phyloP scores from a whole-genome alignment of 2,329 filamentous ascomycete genomes.

The Westerdykella aurantiaca region DNA sequence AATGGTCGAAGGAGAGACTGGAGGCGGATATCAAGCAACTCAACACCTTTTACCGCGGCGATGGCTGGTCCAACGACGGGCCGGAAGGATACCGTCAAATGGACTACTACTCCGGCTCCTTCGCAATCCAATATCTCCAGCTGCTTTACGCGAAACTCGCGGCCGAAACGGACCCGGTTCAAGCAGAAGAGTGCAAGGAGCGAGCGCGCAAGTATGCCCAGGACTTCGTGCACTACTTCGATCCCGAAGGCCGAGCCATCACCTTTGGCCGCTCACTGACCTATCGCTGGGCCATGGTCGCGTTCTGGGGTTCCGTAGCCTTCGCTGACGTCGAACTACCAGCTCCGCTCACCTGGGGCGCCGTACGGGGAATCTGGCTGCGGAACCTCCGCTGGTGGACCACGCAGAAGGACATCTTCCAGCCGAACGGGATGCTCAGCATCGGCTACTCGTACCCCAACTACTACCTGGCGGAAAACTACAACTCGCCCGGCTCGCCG shows the following conservation, averaged over 20 bases:
- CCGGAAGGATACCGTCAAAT: constrained; percentile 75
- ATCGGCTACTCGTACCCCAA: constrained; percentile 75
- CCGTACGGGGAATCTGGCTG: constrained; percentile 69
- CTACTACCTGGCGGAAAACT: constrained; percentile 77
- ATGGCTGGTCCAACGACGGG: constrained; percentile 77
- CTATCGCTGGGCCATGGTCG: constrained; percentile 81
- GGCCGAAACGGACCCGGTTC: constrained; percentile 56
- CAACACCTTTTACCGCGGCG: constrained; percentile 75
- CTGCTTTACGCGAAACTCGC: constrained; percentile 70
- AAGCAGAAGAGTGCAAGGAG: constrained; percentile 63
- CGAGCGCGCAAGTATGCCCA: constrained; percentile 61
- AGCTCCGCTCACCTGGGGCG: constrained; percentile 67
- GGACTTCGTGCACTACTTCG: constrained; percentile 72
- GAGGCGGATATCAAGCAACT: constrained; percentile 72
- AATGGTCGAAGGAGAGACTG: constrained; percentile 62
- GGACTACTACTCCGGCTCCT: constrained; percentile 79
- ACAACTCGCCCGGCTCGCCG: constrained; percentile 67
- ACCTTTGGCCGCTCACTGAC: constrained; percentile 73
- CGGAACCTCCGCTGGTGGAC: constrained; percentile 77
- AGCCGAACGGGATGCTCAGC: constrained; percentile 65
- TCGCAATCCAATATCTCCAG: constrained; percentile 75
- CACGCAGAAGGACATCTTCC: constrained; percentile 68
- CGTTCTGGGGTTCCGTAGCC: constrained; percentile 72
- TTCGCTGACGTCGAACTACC: constrained; percentile 71
- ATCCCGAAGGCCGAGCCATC: constrained; percentile 63